These are phyloP conservation scores for Apostasia ramifera DNA, from an alignment of 106 monocot genomes.

Conservation along the genomic window DNA sequence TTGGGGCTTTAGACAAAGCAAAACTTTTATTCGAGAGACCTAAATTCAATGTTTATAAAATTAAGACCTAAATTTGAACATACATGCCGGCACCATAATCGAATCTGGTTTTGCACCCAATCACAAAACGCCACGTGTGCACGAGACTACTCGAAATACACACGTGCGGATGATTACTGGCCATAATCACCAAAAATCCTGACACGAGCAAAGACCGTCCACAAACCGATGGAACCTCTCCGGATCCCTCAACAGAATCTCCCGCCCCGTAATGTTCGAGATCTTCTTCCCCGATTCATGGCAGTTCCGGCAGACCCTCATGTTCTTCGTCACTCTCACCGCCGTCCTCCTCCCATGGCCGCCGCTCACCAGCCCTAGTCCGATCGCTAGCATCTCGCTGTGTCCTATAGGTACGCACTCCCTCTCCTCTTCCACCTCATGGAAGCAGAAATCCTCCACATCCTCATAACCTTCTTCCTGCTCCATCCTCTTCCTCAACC, in stretches of 20 bases:
- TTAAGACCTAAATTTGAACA: too few species aligned
- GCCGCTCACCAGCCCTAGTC: constrained; percentile 45
- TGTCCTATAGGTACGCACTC: constrained; percentile 40
- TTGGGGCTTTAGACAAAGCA: too few species aligned
- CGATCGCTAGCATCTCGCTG: constrained; percentile 57
- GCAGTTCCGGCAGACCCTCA: constrained; percentile 40
- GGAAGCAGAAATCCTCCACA: constrained; percentile 38
- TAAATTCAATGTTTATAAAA: too few species aligned
- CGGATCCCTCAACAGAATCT: constrained; percentile 16
- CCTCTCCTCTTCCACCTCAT: constrained; percentile 63
- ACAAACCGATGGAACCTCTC: constrained; percentile 15
- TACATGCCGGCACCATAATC: too few species aligned
- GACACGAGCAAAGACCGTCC: constrained; percentile 12
- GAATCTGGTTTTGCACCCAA: too few species aligned
- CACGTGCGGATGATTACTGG: too few species aligned
- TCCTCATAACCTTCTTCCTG: constrained; percentile 5
- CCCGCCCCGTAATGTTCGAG: constrained; percentile 13
- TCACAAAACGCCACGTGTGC: too few species aligned
- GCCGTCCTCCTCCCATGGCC: constrained; percentile 5
- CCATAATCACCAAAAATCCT: constrained; percentile 13
- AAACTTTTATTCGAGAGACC: too few species aligned
- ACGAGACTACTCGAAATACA: too few species aligned
- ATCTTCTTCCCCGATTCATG: constrained; percentile 40
- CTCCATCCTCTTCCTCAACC: constrained; percentile 24
- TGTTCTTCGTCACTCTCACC: constrained; percentile 43